Base-by-base conservation (phyloP, 352 stramenopile species). In the Pythium periplocum region DNA sequence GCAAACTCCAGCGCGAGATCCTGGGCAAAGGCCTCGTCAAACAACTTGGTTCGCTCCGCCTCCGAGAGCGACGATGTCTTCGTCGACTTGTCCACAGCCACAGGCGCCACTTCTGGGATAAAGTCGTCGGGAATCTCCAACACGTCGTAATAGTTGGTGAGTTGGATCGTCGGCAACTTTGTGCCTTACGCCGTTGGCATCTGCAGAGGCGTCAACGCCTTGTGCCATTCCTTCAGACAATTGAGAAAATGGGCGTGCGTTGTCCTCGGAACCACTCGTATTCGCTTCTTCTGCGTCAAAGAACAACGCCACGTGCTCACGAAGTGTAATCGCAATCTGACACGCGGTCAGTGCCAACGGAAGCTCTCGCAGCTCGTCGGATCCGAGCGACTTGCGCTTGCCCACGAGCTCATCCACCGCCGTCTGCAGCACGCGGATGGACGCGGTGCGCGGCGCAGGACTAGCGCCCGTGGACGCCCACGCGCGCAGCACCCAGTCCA, bases 1-100 rank as follows among this genome's bases (percentile, higher is more conserved):
- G 57, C 49, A 3, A 61, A 31, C 36, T 69, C 64, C 4, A 68
- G 43, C 6, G 55, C 39, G 45, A 68, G 53, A 45, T 66, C 56
- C n/a, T 72, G 48, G 6, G 53, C 40, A 42, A 73, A 69, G 1
- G 53, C 56, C 9, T 69, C 56, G 2, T 69, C 39, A 30, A 64
- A 61, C 9, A 69, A 10, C 2, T 17, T 17, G 1, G 48, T 32
- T 4, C 44, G 48, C 30, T 67, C 57, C 0, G 39, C 33, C 4
- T 26, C 11, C 44, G 44, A 35, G 11, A 48, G 44, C 17, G 44
- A 31, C 44, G 17, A 26, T 26, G 17, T 26, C 17, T 26, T 26
- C 17, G 17, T 26, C 10, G 44, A 48, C 38, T 42, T 48, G 3
- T 10, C 17, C 44, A 48, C 26, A 10, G 44, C 11, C 10, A 31